Evolutionary conservation across 257 asterid species (phyloP).

Genomic region (Cynanchum wilfordii): DNA sequence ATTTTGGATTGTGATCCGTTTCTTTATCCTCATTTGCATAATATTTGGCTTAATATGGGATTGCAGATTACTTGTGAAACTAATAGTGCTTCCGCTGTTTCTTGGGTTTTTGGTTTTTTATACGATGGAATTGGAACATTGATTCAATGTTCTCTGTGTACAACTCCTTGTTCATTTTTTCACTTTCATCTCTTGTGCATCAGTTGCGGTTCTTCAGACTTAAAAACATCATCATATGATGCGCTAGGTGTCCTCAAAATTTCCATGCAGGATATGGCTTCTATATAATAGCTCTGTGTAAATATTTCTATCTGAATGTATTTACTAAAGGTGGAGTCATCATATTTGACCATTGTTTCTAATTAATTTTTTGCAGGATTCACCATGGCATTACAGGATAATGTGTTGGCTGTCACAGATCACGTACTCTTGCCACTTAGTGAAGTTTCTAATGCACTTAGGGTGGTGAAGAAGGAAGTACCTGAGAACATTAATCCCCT

Average conservation of each 20-base stretch:
- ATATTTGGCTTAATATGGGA: background rate
- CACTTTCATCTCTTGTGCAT: background rate
- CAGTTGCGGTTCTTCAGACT: background rate
- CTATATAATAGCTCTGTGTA: background rate
- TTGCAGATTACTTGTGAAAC: background rate
- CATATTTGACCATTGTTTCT: background rate
- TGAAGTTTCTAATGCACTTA: slow-evolving; percentile 47
- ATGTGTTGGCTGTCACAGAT: slow-evolving; percentile 61
- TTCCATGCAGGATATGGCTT: background rate
- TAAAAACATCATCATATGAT: too few relatives aligned
- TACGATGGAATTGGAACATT: background rate
- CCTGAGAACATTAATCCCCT: slow-evolving; percentile 47
- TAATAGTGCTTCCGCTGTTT: background rate
- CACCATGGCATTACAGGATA: slow-evolving; percentile 37
- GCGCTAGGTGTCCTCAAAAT: background rate
- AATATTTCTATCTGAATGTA: background rate
- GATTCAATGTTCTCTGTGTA: background rate
- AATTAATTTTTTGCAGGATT: slow-evolving; percentile 26
- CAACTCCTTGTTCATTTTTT: background rate
- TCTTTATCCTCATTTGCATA: background rate
- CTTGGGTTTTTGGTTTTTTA: background rate
- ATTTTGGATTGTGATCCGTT: background rate
- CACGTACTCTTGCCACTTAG: slow-evolving; percentile 36
- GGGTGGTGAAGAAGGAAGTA: slow-evolving; percentile 48
- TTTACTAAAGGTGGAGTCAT: background rate